These are phyloP conservation scores for Trichothecium sympodiale DNA, from an alignment of 2,329 filamentous ascomycete genomes.

Conservation along the genomic window DNA sequence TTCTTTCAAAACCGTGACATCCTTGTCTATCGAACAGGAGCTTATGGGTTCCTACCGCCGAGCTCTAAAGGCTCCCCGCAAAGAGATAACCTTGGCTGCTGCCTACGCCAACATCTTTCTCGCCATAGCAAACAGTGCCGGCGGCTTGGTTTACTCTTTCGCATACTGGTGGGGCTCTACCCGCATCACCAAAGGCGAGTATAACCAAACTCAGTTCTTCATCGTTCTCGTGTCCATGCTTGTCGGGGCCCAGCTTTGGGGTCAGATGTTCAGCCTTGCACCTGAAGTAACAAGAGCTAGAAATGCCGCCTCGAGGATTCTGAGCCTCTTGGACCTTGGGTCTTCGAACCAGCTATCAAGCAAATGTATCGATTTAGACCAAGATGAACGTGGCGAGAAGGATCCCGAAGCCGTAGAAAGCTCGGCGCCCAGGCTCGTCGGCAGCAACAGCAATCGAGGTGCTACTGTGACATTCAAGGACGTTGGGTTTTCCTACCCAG, in stretches of 20 bases:
- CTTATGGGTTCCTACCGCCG: slow-evolving; percentile 41
- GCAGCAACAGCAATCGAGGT: slow-evolving; percentile 17
- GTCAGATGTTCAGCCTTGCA: slow-evolving; percentile 63
- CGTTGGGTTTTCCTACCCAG: slow-evolving; percentile 55
- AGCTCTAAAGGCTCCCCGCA: slow-evolving; percentile 36
- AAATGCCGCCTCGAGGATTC: slow-evolving; percentile 47
- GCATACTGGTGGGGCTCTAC: slow-evolving; percentile 74
- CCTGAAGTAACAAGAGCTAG: slow-evolving; percentile 63
- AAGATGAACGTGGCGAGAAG: slow-evolving; percentile 8
- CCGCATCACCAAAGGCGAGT: slow-evolving; percentile 54
- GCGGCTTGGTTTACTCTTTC: slow-evolving; percentile 61
- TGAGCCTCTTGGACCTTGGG: slow-evolving; percentile 36
- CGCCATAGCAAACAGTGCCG: slow-evolving; percentile 46
- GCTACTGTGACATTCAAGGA: slow-evolving; percentile 43
- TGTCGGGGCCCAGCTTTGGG: slow-evolving; percentile 61
- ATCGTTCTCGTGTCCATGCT: slow-evolving; percentile 62
- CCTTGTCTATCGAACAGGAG: slow-evolving; percentile 41
- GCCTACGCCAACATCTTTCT: slow-evolving; percentile 47
- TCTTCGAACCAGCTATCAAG: slow-evolving; percentile 13
- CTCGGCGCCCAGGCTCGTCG: slow-evolving; percentile 13
- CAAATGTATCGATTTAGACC: slow-evolving; percentile 6
- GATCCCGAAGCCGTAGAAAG: slow-evolving; percentile 27
- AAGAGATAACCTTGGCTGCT: slow-evolving; percentile 40
- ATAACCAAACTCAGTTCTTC: slow-evolving; percentile 59
- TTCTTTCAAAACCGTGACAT: slow-evolving; percentile 52